Percentiles rank a stretch among this genome's conserved stretches.
phyloP scores from a whole-genome alignment of 176 grass and related monocot genomes.

The Hyparrhenia diplandra region DNA sequence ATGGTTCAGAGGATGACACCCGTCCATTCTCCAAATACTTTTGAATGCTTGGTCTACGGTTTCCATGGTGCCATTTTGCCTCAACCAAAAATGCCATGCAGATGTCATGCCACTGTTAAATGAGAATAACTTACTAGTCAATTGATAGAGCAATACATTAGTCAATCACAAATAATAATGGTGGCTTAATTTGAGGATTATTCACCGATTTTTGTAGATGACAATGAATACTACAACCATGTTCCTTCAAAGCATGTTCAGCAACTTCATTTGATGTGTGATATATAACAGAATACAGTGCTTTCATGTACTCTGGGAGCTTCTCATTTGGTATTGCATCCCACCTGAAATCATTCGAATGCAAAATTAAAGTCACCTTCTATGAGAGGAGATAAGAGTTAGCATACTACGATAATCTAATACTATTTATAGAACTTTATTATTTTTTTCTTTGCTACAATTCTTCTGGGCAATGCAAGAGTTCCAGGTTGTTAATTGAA shows the following conservation, averaged over 20 bases:
- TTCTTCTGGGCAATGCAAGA: neutral
- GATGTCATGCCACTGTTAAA: slow-evolving; percentile 39
- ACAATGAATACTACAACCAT: slow-evolving; percentile 16
- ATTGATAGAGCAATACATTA: neutral
- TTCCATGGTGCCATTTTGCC: slow-evolving; percentile 49
- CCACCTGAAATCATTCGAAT: slow-evolving; percentile 38
- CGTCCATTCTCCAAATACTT: slow-evolving; percentile 43
- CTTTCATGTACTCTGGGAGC: slow-evolving; percentile 47
- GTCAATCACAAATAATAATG: neutral
- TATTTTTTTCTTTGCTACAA: neutral
- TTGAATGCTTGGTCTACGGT: slow-evolving; percentile 3
- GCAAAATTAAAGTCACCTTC: neutral
- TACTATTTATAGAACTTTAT: neutral
- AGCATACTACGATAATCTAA: neutral
- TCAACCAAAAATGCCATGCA: slow-evolving; percentile 29
- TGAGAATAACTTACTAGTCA: neutral
- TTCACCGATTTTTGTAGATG: slow-evolving; percentile 30
- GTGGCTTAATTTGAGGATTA: neutral
- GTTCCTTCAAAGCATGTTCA: slow-evolving; percentile 6
- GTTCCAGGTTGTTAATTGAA: neutral
- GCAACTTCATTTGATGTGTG: slow-evolving; percentile 34
- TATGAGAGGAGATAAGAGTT: neutral
- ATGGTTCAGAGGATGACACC: slow-evolving; percentile 22
- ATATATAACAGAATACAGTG: slow-evolving; percentile 26
- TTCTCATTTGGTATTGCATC: neutral